Percentiles rank a stretch among this genome's conserved stretches.
phyloP scores from a whole-genome alignment of 2,329 filamentous ascomycete genomes.

The Cryphonectria parasitica region DNA sequence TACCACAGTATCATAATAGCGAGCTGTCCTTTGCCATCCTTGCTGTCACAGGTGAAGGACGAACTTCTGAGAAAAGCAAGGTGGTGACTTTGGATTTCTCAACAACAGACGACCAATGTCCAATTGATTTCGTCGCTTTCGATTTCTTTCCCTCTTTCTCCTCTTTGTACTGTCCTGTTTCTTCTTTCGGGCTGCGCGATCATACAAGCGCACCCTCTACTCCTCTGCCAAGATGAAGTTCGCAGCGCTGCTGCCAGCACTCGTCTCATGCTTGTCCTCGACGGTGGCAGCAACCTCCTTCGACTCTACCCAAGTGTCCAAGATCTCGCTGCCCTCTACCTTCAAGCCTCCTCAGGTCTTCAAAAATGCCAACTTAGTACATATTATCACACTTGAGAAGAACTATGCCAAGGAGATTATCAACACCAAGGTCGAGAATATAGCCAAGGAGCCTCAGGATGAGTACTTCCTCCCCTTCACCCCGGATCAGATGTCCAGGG shows the following conservation, averaged over 20 bases:
- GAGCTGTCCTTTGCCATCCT: conserved; percentile 16
- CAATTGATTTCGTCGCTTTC: conserved; percentile 28
- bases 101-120: conserved; percentile 31
- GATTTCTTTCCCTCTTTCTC: conserved; percentile 14
- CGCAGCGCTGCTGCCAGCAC: conserved; percentile 57
- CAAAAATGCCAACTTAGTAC: conserved; percentile 90
- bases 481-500: conserved; percentile 70
- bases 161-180: not conserved
- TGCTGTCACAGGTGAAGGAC: conserved; percentile 30
- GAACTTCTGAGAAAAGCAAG: conserved; percentile 32
- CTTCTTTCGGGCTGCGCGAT: conserved; percentile 30
- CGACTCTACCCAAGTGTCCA: conserved; percentile 54
- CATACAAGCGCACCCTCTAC: conserved; percentile 35
- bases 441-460: conserved; percentile 75
- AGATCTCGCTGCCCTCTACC: conserved; percentile 61
- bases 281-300: conserved; percentile 46
- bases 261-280: conserved; percentile 60
- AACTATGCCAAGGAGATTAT: conserved; percentile 86
- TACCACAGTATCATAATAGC: not conserved
- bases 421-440: conserved; percentile 94
- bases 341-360: conserved; percentile 91
- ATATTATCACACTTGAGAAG: conserved; percentile 91
- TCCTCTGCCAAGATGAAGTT: conserved; percentile 48
- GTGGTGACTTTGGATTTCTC: conserved; percentile 9
- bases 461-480: conserved; percentile 94